Evolutionary conservation across 106 monocot species (phyloP), one percentile per base, ranked within the genome.

Genomic region (Phalaenopsis equestris): DNA sequence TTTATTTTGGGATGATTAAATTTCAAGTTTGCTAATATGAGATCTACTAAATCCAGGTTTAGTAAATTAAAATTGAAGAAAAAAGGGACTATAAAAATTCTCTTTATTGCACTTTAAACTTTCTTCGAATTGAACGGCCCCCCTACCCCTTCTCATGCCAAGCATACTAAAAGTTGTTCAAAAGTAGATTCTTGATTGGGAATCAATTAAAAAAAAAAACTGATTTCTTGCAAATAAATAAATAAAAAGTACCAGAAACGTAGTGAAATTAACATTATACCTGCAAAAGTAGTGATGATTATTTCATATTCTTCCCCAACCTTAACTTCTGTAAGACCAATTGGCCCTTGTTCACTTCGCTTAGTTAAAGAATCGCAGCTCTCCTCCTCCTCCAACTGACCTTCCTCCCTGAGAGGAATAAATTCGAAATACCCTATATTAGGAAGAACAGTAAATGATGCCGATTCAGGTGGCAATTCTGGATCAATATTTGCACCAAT

Each of bases 351-450:
- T 68, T 91, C 88, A 70, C 6, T 45, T n/a, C 77, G 77, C 24
- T 68, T 67, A 6, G 16, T 39, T 39, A 48, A n/a, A 8, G 80
- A 85, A 74, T 82, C 76, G 75, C 55, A 15, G 64, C 56, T 67
- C 41, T 78, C 80, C 55, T 30, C 30, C 30, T 82, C 80, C 47
- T 46, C 17, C 61, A 19, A 52, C 56, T 85, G 24, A 19, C 46
- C 75, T 30, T 75, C 81, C 64, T 78, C 68, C 19, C 55, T 82
- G 36, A 98, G 55, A 48, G 97, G 97, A 42, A 94, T 92, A 77
- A 98, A 98, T 81, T 98, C 97, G 75, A 94, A 98, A 70, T 88
- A 98, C 21, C 82, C 97, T 70, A 94, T 92, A 78, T 98, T 81
- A 7, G 97, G 97, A 68, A 94, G 87, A 56, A 98, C 97, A 8